Conservation (phyloP, 495 filamentous ascomycete species). For the Pyrenula aspistea region DNA sequence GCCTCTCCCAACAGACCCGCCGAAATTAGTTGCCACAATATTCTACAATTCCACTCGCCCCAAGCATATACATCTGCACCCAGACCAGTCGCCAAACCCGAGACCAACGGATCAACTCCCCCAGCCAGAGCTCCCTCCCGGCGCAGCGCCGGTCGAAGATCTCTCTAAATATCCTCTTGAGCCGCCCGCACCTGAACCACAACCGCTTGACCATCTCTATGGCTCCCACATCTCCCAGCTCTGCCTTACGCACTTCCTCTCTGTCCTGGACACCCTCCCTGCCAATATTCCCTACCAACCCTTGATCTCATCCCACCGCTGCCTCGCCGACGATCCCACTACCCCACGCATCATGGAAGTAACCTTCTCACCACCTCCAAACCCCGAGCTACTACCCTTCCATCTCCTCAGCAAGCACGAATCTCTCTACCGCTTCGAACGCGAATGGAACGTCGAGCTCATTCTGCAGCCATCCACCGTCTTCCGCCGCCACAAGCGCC, state of each 20-base stretch:
- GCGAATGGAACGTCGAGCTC: constrained; percentile 78
- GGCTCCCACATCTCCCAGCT: constrained; percentile 66
- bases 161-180: constrained; percentile 62
- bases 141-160: constrained; percentile 51
- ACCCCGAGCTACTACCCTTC: constrained; percentile 54
- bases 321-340: constrained; percentile 42
- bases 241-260: constrained; percentile 72
- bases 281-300: constrained; percentile 38
- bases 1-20: constrained; percentile 22
- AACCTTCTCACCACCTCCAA: constrained; percentile 53
- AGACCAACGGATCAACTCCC: constrained; percentile 21
- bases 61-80: constrained; percentile 30
- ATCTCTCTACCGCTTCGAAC: constrained; percentile 68
- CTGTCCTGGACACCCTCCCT: constrained; percentile 60
- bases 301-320: constrained; percentile 55
- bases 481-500: constrained; percentile 63
- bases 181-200: constrained; percentile 48
- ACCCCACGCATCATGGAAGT: constrained; percentile 61
- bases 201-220: constrained; percentile 65
- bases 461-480: constrained; percentile 57
- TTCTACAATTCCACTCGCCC: constrained; percentile 33
- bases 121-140: constrained; percentile 26
- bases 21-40: constrained; percentile 32
- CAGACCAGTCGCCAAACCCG: constrained; percentile 19
- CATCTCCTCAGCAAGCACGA: constrained; percentile 64